phyloP scores from a whole-genome alignment of 768 basidiomycete species.

The Mycena metata region DNA sequence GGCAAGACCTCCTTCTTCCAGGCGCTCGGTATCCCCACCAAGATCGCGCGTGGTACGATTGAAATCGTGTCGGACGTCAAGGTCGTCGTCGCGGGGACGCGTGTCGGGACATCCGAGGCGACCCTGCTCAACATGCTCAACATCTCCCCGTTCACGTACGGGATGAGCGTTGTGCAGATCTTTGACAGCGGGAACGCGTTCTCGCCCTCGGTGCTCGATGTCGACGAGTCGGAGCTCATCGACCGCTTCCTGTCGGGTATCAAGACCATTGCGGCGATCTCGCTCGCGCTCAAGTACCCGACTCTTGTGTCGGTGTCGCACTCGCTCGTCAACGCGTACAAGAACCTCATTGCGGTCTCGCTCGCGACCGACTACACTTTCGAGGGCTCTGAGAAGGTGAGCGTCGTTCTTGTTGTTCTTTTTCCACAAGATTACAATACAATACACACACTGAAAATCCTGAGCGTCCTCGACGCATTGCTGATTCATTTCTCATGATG shows the following conservation, averaged over 20 bases:
- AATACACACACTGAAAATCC: conserved; percentile 87
- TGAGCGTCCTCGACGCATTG: conserved; percentile 66
- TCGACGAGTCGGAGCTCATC: conserved; percentile 92
- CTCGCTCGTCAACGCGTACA: conserved; percentile 98
- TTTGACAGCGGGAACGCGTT: conserved; percentile 95
- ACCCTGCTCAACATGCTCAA: conserved; percentile 99
- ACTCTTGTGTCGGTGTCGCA: conserved; percentile 95
- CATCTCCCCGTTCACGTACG: conserved; percentile 99
- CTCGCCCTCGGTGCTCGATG: conserved; percentile 90
- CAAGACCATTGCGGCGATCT: conserved; percentile 96
- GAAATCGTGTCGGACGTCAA: conserved; percentile 98
- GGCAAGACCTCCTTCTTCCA: conserved; percentile 99
- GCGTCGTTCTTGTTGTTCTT: conserved; percentile 41
- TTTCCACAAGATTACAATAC: conserved; percentile 50
- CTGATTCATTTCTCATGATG: conserved; percentile 54
- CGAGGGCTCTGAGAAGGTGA: conserved; percentile 92
- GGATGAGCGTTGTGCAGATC: conserved; percentile 98
- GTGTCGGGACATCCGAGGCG: conserved; percentile 97
- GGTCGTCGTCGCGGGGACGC: conserved; percentile 92
- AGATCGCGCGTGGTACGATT: conserved; percentile 99
- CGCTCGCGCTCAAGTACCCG: conserved; percentile 95
- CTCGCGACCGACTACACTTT: conserved; percentile 95
- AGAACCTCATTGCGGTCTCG: conserved; percentile 94
- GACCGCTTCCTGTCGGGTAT: conserved; percentile 93
- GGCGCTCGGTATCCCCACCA: conserved; percentile 98